Base-by-base conservation (phyloP, 257 asterid genomes). In the Galeopsis tetrahit region DNA sequence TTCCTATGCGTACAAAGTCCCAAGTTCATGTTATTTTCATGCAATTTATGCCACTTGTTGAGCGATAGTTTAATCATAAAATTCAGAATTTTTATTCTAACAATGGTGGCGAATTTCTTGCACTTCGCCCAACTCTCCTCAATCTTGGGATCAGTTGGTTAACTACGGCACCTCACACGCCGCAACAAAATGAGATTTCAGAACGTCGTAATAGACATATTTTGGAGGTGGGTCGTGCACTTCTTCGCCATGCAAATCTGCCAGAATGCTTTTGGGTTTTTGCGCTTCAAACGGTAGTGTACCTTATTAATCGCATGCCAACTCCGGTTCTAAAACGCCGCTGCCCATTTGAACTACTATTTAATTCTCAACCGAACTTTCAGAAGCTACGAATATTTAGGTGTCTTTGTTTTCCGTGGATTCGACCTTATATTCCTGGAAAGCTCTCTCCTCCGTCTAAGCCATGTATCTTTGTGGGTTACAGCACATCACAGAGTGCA, bases 341-440 rank as follows among this genome's bases (percentile, higher is more conserved):
- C 0, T 0, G 7, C 2, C 31, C 57, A 0, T 51, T 51, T n/a
- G 31, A 14, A 2, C 2, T 51, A 0, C 7, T 51, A 3, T 51
- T 51, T 4, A 1, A 1, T 0, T 0, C 2, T 0, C 2, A n/a
- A 1, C 28, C 57, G 1, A n/a, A n/a, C 1, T n/a, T n/a, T 51
- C 1, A 1, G 0, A 51, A 51, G n/a, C 28, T 51, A 2, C 57
- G 57, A 0, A 11, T 15, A 0, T 39, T 39, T 7, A 10, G 44
- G 2, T 39, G 44, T 2, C 9, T 39, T 0, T 39, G 10, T 7
- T 39, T 51, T 51, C 31, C 21, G 3, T 51, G 57, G 57, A 1
- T 51, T 0, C 28, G 31, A 21, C 6, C 57, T 7, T 2, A 51
- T 7, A 2, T 3, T 2, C 57, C 21, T 3, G 57, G 31, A 1